A percentile compares a stretch with the other conserved stretches of the same genome.
Conservation (phyloP, 1,139 yeast species). For the Yamadazyma diospyri region DNA sequence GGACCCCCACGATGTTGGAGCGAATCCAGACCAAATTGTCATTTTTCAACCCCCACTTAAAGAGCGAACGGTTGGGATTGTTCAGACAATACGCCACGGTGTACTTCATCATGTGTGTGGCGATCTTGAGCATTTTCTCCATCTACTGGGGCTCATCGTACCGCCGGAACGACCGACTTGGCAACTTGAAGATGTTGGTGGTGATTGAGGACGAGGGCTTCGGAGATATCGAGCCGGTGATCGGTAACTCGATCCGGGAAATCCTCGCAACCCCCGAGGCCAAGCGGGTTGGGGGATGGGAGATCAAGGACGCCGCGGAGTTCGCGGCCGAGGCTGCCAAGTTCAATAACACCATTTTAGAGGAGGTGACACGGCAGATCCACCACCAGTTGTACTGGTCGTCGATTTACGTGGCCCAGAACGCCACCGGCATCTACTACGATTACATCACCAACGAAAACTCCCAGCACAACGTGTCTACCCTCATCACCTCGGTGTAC, state of each 20-base stretch:
- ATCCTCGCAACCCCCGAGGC: slow-evolving; percentile 20
- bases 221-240: slow-evolving; percentile 27
- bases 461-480: slow-evolving; percentile 23
- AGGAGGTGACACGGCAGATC: slow-evolving; percentile 31
- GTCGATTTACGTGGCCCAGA: slow-evolving; percentile 36
- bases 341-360: slow-evolving; percentile 27
- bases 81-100: slow-evolving; percentile 16
- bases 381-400: slow-evolving; percentile 48
- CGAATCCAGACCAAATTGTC: slow-evolving; percentile 14
- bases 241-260: slow-evolving; percentile 26
- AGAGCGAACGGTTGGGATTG: slow-evolving; percentile 18
- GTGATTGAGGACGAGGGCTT: slow-evolving; percentile 34
- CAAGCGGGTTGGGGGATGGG: slow-evolving; percentile 38
- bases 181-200: slow-evolving; percentile 36
- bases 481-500: slow-evolving; percentile 25
- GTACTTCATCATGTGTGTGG: slow-evolving; percentile 25
- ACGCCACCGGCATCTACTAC: slow-evolving; percentile 29
- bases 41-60: slow-evolving; percentile 27
- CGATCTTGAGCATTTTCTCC: slow-evolving; percentile 31
- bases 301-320: slow-evolving; percentile 23
- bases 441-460: slow-evolving; percentile 27
- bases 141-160: slow-evolving; percentile 46
- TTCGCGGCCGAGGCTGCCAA: slow-evolving; percentile 26
- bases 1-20: slow-evolving; percentile 13
- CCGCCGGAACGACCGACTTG: slow-evolving; percentile 23